A percentile compares a stretch with the other conserved stretches of the same genome.
Conservation (phyloP, 805 yeast genomes). For the Hanseniaspora guilliermondii region DNA sequence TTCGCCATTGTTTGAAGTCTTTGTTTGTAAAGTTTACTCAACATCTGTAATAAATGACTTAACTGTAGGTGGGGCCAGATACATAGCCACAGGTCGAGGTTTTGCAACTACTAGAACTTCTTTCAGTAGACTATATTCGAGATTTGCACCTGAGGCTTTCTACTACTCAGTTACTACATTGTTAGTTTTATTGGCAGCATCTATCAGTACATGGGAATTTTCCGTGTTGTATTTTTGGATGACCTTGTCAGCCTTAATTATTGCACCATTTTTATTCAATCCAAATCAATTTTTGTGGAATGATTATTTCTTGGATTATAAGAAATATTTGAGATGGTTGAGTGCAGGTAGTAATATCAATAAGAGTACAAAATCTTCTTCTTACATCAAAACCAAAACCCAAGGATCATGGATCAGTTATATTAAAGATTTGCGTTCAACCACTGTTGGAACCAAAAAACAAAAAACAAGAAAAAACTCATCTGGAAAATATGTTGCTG, state of each 20-base stretch:
- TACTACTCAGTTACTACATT: constrained; percentile 72
- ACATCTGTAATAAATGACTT: constrained; percentile 58
- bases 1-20: constrained; percentile 74
- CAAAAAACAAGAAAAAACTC: constrained; percentile 28
- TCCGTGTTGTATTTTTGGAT: constrained; percentile 97
- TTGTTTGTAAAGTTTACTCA: constrained; percentile 68
- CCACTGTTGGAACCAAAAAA: constrained; percentile 46
- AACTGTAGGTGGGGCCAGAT: constrained; percentile 76
- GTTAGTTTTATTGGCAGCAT: constrained; percentile 58
- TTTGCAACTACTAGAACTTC: constrained; percentile 72
- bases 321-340: constrained; percentile 82
- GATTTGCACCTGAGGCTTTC: constrained; percentile 72
- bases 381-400: neutral
- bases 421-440: constrained; percentile 39
- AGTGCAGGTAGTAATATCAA: constrained; percentile 36
- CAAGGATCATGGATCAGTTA: constrained; percentile 36
- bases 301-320: constrained; percentile 91
- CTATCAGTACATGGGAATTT: constrained; percentile 79
- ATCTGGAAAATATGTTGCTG: constrained; percentile 23
- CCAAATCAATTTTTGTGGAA: constrained; percentile 96
- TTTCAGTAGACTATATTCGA: constrained; percentile 57
- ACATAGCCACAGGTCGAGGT: constrained; percentile 77
- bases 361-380: constrained; percentile 5
- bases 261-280: constrained; percentile 89
- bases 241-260: constrained; percentile 73